phyloP scores from a whole-genome alignment of 169 alveolate species.

The Ichthyophthirius multifiliis region DNA sequence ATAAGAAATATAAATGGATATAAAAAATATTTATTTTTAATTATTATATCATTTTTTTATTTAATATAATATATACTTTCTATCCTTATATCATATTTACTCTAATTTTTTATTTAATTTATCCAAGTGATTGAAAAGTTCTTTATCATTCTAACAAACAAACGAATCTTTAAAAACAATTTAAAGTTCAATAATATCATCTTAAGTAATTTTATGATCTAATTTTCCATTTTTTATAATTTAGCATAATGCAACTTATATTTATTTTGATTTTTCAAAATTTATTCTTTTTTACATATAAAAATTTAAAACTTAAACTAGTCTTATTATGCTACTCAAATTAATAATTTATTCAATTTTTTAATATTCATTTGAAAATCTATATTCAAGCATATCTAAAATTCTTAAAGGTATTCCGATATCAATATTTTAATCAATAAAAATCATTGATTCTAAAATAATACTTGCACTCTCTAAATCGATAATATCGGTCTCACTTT shows the following conservation, averaged over 20 bases:
- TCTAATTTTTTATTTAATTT: no score
- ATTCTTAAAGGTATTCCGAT: background rate
- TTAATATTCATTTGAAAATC: background rate
- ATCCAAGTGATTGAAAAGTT: background rate
- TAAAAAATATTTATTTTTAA: no score
- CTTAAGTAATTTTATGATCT: background rate
- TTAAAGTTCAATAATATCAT: background rate
- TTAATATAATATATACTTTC: no score
- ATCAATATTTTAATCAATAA: background rate
- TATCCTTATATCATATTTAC: no score
- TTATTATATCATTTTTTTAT: no score
- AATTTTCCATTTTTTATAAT: background rate
- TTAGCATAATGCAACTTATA: background rate
- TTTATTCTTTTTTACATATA: background rate
- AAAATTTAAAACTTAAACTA: background rate
- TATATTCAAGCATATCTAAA: background rate
- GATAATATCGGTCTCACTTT: background rate
- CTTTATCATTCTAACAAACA: background rate
- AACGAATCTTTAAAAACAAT: background rate
- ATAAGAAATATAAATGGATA: no score
- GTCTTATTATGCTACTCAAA: background rate
- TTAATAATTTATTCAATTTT: background rate
- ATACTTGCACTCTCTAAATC: background rate
- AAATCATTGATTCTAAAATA: background rate
- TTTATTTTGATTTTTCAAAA: background rate